Evolutionary conservation across 768 basidiomycete genomes (phyloP).

Genomic region (Mycena olivaceomarginata): DNA sequence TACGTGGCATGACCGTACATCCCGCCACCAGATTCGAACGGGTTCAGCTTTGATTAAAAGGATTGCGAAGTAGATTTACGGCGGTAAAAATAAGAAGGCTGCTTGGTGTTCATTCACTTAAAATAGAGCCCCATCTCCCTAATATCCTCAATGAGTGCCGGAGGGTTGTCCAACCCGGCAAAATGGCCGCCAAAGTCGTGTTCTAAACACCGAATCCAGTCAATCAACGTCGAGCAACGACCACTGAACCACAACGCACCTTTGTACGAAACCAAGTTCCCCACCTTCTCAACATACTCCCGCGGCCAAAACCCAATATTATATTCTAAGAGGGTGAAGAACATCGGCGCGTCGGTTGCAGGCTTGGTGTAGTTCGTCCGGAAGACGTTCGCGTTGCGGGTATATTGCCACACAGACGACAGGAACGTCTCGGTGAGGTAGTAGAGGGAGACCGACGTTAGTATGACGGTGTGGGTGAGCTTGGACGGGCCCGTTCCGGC

Average conservation of each 20-base stretch:
- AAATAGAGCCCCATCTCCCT: conserved; percentile 22
- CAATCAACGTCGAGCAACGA: neutral
- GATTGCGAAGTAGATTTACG: too few relatives aligned
- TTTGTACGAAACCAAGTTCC: conserved; percentile 36
- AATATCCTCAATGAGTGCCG: conserved; percentile 36
- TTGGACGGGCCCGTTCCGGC: conserved; percentile 30
- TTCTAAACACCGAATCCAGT: neutral
- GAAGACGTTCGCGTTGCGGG: conserved; percentile 25
- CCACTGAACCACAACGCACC: conserved; percentile 15
- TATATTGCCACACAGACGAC: conserved; percentile 46
- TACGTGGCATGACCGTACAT: too few relatives aligned
- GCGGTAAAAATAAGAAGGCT: too few relatives aligned
- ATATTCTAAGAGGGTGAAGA: conserved; percentile 34
- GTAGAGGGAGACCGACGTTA: conserved; percentile 50
- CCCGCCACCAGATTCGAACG: too few relatives aligned
- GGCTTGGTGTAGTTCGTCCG: conserved; percentile 10
- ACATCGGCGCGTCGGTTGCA: conserved; percentile 36
- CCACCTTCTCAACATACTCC: conserved; percentile 32
- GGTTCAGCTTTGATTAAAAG: too few relatives aligned
- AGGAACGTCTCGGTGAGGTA: conserved; percentile 48
- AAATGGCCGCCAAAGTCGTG: conserved; percentile 40
- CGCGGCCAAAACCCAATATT: conserved; percentile 28
- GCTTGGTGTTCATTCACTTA: neutral
- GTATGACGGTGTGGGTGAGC: conserved; percentile 35
- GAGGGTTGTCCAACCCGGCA: conserved; percentile 39